These are phyloP conservation scores for Elsinoe ampelina DNA, from an alignment of 2,329 filamentous ascomycete genomes.

Conservation along the genomic window DNA sequence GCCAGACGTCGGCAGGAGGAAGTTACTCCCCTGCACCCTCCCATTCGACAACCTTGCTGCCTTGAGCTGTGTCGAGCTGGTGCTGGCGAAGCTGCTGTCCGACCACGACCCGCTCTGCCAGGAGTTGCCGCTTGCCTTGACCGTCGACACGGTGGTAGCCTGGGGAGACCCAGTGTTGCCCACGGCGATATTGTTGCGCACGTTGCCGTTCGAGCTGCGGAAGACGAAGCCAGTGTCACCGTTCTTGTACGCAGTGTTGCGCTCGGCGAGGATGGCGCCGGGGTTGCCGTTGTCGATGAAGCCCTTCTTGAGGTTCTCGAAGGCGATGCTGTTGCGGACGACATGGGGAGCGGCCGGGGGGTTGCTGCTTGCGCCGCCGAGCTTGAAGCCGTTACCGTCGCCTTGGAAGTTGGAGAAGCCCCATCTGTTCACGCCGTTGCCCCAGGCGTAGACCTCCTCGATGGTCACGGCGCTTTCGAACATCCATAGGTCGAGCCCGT, in stretches of 20 bases:
- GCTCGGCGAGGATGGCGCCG: slow-evolving; percentile 32
- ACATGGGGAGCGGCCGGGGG: slow-evolving; percentile 34
- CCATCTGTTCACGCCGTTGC: slow-evolving; percentile 41
- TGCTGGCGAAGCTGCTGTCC: slow-evolving; percentile 33
- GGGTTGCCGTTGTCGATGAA: slow-evolving; percentile 41
- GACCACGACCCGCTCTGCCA: slow-evolving; percentile 36
- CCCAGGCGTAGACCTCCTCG: slow-evolving; percentile 38
- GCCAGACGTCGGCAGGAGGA: slow-evolving; percentile 33
- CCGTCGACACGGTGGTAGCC: slow-evolving; percentile 18
- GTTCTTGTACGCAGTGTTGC: slow-evolving; percentile 42
- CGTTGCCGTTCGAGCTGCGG: slow-evolving; percentile 26
- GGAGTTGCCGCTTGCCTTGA: slow-evolving; percentile 33
- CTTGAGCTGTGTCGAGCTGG: slow-evolving; percentile 28
- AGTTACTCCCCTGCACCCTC: slow-evolving; percentile 34
- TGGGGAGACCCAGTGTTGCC: slow-evolving; percentile 25
- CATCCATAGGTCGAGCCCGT: slow-evolving; percentile 38
- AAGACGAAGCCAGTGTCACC: slow-evolving; percentile 35
- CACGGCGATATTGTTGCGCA: slow-evolving; percentile 35
- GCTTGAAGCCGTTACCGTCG: slow-evolving; percentile 43
- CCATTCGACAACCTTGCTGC: slow-evolving; percentile 32
- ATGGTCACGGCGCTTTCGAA: slow-evolving; percentile 38
- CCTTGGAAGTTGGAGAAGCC: slow-evolving; percentile 35
- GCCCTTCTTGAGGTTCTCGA: slow-evolving; percentile 36
- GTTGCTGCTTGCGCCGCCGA: slow-evolving; percentile 31
- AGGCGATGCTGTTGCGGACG: slow-evolving; percentile 38